These are phyloP conservation scores for Candida ovalis DNA, from an alignment of 805 yeast species.

Conservation along the genomic window DNA sequence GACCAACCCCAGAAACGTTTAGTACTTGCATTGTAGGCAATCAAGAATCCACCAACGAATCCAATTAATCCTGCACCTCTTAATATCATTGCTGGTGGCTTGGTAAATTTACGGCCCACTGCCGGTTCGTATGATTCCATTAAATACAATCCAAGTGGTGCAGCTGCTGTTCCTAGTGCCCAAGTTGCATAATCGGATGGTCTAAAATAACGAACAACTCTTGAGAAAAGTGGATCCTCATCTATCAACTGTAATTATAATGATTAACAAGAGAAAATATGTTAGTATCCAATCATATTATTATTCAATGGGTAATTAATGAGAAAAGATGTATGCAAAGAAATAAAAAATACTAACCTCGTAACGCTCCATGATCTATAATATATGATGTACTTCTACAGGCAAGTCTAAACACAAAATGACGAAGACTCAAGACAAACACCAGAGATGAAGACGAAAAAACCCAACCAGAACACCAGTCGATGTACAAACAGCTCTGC, in stretches of 20 bases:
- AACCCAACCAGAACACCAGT: too few relatives aligned
- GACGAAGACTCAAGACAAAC: too few relatives aligned
- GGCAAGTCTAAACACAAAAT: too few relatives aligned
- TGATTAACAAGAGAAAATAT: background rate
- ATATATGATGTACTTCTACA: too few relatives aligned
- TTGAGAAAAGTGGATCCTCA: constrained; percentile 69
- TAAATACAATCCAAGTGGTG: constrained; percentile 43
- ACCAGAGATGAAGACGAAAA: too few relatives aligned
- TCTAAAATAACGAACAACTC: constrained; percentile 73
- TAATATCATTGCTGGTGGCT: constrained; percentile 51
- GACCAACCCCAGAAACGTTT: constrained; percentile 74
- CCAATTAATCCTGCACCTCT: constrained; percentile 65
- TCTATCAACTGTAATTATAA: constrained; percentile 48
- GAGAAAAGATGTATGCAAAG: too few relatives aligned
- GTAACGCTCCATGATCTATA: constrained; percentile 22
- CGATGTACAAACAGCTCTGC: too few relatives aligned
- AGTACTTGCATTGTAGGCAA: constrained; percentile 64
- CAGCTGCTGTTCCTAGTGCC: constrained; percentile 44
- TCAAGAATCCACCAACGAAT: constrained; percentile 65
- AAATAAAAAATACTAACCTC: constrained; percentile 26
- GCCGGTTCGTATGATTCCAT: constrained; percentile 47
- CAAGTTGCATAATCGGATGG: constrained; percentile 55
- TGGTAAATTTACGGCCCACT: constrained; percentile 41
- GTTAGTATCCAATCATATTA: too few relatives aligned
- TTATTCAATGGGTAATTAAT: too few relatives aligned